These are phyloP conservation scores for Kockovaella imperatae DNA, from an alignment of 768 basidiomycete genomes.

Conservation along the genomic window DNA sequence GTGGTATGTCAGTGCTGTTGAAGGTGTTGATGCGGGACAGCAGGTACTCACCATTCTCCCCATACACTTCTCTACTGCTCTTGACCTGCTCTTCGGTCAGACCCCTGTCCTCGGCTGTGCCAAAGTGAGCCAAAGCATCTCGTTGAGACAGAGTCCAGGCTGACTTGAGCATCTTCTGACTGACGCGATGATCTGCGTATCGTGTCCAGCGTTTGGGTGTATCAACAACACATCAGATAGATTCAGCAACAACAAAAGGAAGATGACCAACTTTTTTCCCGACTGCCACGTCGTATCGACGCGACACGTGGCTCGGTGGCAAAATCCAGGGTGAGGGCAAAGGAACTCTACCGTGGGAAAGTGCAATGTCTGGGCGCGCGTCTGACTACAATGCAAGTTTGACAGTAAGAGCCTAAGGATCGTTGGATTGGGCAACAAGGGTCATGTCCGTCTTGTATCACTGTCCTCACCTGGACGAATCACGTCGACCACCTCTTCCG, in stretches of 20 bases:
- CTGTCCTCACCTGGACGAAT: slow-evolving; percentile 46
- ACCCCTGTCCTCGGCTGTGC: slow-evolving; percentile 58
- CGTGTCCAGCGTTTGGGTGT: neutral
- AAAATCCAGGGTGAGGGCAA: neutral
- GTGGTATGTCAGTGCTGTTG: slow-evolving; percentile 2
- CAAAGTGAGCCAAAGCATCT: slow-evolving; percentile 65
- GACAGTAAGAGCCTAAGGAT: neutral
- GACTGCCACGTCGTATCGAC: neutral
- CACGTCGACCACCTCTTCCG: slow-evolving; percentile 64
- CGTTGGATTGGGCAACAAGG: neutral
- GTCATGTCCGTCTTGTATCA: slow-evolving; percentile 41
- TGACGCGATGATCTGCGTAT: neutral
- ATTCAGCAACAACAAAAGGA: neutral
- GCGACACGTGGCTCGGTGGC: neutral
- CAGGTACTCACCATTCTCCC: slow-evolving; percentile 58
- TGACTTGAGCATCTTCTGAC: slow-evolving; percentile 31
- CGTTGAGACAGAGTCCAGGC: slow-evolving; percentile 71
- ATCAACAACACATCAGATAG: neutral
- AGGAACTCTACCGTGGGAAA: slow-evolving; percentile 3
- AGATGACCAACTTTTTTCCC: neutral
- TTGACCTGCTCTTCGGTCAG: slow-evolving; percentile 61
- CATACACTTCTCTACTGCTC: slow-evolving; percentile 69
- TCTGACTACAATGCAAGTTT: neutral
- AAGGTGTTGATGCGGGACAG: slow-evolving; percentile 1
- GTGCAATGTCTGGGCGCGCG: neutral